Base-by-base conservation (phyloP, 148 eudicot species). In the Rhododendron williamsianum region DNA sequence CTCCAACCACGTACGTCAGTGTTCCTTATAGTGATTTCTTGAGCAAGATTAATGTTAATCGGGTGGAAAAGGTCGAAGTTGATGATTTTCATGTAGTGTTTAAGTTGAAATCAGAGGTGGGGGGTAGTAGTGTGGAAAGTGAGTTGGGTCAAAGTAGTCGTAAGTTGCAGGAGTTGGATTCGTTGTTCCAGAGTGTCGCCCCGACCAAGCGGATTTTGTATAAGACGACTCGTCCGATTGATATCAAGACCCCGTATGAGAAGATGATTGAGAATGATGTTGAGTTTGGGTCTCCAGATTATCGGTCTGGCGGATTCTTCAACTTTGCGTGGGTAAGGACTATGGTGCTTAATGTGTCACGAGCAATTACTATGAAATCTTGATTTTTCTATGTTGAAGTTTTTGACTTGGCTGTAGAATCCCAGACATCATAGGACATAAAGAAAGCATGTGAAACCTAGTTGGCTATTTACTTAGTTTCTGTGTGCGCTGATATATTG, bases 241-340 rank as follows among this genome's bases (percentile, higher is more conserved):
- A 95, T 86, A 93, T 95, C 21, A 95, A 93, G 92, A 89, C 98
- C 9, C 98, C 98, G 4, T 95, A 95, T 87, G 97, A 95, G 92
- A 95, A 92, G 88, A 95, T 95, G 98, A 82, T 95, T 30, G 97
- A 95, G 69, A 94, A 94, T 87, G 88, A 88, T 79, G 98, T 95
- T 9, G 95, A 94, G 90, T 95, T 95, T 91, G 98, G 97, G 38
- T 95, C 98, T 3, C 98, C 98, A 2, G 98, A 95, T 90, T 94
- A 92, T 90, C 86, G 97, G 87, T 94, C 98, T 1, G 95, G 98
- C 18, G 95, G 97, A 49, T 93, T 95, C 87, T 76, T 95, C 67
- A 93, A 94, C 83, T 94, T 97, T 73, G 95, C 95, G 36, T 87
- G 94, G 95, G 98, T 93, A 89, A 93, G 94, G 94, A 65, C 89